Conservation (phyloP, 176 grass and related monocot genomes). For the Zoysia japonica region DNA sequence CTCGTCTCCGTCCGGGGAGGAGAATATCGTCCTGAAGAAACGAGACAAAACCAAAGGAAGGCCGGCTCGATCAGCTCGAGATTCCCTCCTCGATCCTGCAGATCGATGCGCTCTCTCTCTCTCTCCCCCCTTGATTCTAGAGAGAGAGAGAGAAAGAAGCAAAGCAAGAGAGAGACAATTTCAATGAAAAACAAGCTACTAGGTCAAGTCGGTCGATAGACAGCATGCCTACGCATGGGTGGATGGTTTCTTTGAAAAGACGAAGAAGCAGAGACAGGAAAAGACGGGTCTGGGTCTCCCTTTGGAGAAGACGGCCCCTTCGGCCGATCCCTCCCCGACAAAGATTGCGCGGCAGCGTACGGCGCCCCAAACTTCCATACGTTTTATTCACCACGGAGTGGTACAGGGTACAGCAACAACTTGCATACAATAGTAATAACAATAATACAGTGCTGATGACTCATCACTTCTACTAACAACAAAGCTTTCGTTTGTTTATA, state of each 20-base stretch:
- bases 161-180: neutral
- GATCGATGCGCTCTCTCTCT: neutral
- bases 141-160: neutral
- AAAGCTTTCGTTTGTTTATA: neutral
- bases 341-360: conserved; percentile 52
- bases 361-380: conserved; percentile 38
- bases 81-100: conserved; percentile 43
- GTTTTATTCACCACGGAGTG: neutral
- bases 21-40: conserved; percentile 46
- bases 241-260: conserved; percentile 24
- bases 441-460: neutral
- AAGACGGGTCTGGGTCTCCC: conserved; percentile 41
- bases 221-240: neutral
- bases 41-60: conserved; percentile 49
- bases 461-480: neutral
- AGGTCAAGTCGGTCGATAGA: neutral
- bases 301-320: conserved; percentile 33
- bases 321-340: conserved; percentile 22
- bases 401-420: too few species aligned
- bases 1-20: conserved; percentile 27
- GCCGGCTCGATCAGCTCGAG: conserved; percentile 1
- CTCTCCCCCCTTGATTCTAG: neutral
- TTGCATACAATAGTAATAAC: too few species aligned
- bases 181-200: too few species aligned
- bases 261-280: conserved; percentile 29